Evolutionary conservation across 306 rosid genomes (phyloP).

Genomic region (Alnus glutinosa): DNA sequence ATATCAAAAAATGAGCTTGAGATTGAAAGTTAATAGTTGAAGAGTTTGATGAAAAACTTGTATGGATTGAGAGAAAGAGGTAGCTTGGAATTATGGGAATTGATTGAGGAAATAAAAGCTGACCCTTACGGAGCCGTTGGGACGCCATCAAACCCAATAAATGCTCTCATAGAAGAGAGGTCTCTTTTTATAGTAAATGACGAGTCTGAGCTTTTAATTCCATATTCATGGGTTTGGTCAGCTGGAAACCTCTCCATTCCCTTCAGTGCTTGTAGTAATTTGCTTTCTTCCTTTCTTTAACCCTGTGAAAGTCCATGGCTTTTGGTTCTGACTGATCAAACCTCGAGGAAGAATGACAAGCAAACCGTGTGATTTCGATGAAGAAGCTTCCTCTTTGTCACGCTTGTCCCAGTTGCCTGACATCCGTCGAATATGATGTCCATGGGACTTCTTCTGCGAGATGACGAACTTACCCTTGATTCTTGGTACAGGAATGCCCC

Average conservation of each 20-base stretch:
- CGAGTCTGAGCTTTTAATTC: background rate
- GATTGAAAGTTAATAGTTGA: slow-evolving; percentile 2
- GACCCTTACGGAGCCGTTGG: slow-evolving; percentile 54
- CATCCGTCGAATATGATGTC: background rate
- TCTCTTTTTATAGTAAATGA: slow-evolving; percentile 5
- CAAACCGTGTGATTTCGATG: slow-evolving; percentile 8
- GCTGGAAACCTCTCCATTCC: background rate
- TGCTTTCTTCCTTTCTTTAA: background rate
- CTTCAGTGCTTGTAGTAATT: background rate
- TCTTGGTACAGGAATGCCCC: slow-evolving; percentile 19
- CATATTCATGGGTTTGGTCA: background rate
- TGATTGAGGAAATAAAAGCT: slow-evolving; percentile 50
- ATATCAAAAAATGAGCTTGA: background rate
- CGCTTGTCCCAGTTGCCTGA: slow-evolving; percentile 12
- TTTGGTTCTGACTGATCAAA: background rate
- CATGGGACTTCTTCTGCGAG: background rate
- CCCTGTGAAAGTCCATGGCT: background rate
- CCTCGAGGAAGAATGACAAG: background rate
- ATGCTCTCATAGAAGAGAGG: slow-evolving; percentile 44
- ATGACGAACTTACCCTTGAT: slow-evolving; percentile 23
- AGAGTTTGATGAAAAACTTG: background rate
- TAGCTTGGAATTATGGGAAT: slow-evolving; percentile 12
- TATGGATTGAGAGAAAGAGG: background rate
- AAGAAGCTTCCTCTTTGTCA: slow-evolving; percentile 23
- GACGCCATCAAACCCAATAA: slow-evolving; percentile 55